Evolutionary conservation across 1,139 yeast species (phyloP), one percentile per base, ranked within the genome.

Genomic region (Torulaspora pretoriensis): DNA sequence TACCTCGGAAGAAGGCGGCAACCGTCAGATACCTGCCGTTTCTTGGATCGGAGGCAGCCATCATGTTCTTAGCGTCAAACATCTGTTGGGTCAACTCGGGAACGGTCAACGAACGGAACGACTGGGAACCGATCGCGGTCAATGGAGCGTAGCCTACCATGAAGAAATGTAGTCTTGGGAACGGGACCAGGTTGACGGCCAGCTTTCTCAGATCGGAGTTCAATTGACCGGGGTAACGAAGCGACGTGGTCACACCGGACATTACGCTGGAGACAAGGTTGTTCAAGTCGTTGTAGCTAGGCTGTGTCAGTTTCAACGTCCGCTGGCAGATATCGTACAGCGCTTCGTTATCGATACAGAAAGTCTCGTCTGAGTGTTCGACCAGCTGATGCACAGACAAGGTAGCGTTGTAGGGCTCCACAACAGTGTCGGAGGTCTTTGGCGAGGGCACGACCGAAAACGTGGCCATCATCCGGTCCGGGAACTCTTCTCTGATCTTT

Each of bases 381-480:
- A 87, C 89, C 65, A 88, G 77, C 71, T 88, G 96, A 67, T 88
- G 95, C 58, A 88, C 79, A n/a, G 96, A 87, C 57, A 88, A 75
- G 29, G 95, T 86, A 16, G 96, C 95, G 63, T 88, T 88, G 71
- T 88, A 88, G 43, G 96, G 96, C 71, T 88, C 96, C 51, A 87
- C 90, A 56, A 88, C 96, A 33, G 96, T 87, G 65, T 88, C 96
- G 35, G 94, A 83, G 43, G 85, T 88, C 68, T 83, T 84, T 60
- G 95, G 95, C 38, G 95, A 83, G 44, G 96, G 96, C 55, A 87
- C 83, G 48, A 88, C 96, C 3, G 96, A 87, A 65, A 87, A 88
- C 24, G 96, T 87, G 32, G 95, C 95, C 87, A 87, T 82, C 96
- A 88, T 88, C 73, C 96, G 82, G 69, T 88, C 96, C 42, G 95